Base-by-base conservation (phyloP, 192 early-diverging fungal species). In the Paraglomus brasilianum region DNA sequence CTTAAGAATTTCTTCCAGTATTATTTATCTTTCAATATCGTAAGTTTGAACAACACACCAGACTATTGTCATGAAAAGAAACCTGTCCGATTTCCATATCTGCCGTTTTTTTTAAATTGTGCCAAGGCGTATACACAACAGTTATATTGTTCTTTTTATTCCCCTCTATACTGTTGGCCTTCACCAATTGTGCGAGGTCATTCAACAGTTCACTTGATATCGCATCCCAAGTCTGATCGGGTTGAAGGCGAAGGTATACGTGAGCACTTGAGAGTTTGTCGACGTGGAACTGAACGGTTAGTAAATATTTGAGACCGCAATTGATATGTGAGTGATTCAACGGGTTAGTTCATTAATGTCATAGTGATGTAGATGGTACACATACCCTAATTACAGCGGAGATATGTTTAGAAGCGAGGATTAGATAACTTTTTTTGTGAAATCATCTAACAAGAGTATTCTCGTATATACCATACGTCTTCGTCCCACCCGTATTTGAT, bases 71-170 rank as follows among this genome's bases (percentile, higher is more conserved):
- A 71, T 91, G 89, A 77, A 98, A 99, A 42, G 92, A 87, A 15
- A 98, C 97, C 68, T 97, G 95, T 10, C 97, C 97, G 3, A 90
- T 90, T 40, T 94, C 97, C 97, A 98, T 99, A 17, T 89, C 93
- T 14, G 81, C 82, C 10, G 91, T 92, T 77, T 98, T 97, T 62
- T 94, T 87, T 41, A 99, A 83, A 75, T 97, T 99, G 10, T 78
- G 63, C 89, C 91, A 91, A 6, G 90, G 89, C 5, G 97, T 98
- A 78, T 99, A 98, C 66, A 98, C 92, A 52, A 99, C 86, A 0
- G 89, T 86, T 21, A 97, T 73, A 77, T 95, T 92, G 81, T 89
- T 83, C 72, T 91, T 95, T 70, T 99, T 99, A 81, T 95, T 95
- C 14, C 89, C 96, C 78, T 96, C 92, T 69, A 98, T 99, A 71